A percentile compares a stretch with the other conserved stretches of the same genome.
Evolutionary conservation across 768 basidiomycete genomes (phyloP).

Genomic region (Boletus bicolor): DNA sequence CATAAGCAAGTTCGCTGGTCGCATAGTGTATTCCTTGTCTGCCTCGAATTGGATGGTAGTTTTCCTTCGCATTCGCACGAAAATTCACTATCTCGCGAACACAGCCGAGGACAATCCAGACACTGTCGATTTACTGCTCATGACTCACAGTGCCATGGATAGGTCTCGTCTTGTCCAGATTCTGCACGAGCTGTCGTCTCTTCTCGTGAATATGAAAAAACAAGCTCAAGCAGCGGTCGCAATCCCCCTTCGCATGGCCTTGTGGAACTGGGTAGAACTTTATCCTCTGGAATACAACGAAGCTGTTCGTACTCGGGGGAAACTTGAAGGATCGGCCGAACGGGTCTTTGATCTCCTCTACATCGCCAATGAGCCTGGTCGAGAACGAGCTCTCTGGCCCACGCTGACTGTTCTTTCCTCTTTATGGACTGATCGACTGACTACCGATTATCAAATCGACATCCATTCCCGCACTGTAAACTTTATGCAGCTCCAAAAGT

Average conservation of each 20-base stretch:
- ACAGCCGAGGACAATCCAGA: conserved; percentile 57
- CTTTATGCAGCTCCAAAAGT: conserved; percentile 31
- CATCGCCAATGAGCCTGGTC: conserved; percentile 39
- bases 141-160: conserved; percentile 77
- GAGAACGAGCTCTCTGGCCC: conserved; percentile 71
- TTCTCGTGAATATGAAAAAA: conserved; percentile 77
- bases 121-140: conserved; percentile 68
- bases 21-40: conserved; percentile 82
- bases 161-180: conserved; percentile 63
- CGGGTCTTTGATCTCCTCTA: conserved; percentile 81
- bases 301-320: conserved; percentile 56
- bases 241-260: conserved; percentile 65
- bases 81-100: conserved; percentile 63
- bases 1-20: conserved; percentile 69
- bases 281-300: conserved; percentile 80
- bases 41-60: conserved; percentile 86
- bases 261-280: conserved; percentile 89
- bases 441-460: conserved; percentile 50
- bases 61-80: conserved; percentile 61
- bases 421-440: conserved; percentile 70
- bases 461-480: conserved; percentile 31
- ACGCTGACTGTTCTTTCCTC: conserved; percentile 71
- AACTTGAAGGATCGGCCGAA: conserved; percentile 79
- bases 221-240: conserved; percentile 73
- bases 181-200: conserved; percentile 75